Percentiles rank a stretch among this genome's conserved stretches.
Evolutionary conservation across 345 rosid species (phyloP).

Genomic region (Corchorus capsularis): DNA sequence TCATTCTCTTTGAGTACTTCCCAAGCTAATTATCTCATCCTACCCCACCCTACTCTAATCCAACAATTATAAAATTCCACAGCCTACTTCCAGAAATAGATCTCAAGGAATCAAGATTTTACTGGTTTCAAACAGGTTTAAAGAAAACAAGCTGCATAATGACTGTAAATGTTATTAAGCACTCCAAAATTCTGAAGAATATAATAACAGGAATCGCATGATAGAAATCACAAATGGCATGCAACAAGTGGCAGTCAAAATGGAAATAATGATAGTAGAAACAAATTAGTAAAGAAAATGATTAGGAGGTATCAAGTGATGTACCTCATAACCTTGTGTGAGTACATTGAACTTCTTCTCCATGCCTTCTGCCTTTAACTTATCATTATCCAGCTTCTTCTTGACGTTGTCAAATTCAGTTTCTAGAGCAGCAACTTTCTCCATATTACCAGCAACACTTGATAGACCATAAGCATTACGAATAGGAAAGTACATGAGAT

Average conservation of each 20-base stretch:
- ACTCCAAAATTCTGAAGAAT: neutral
- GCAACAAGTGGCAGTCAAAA: conserved; percentile 6
- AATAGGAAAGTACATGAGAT: conserved; percentile 95
- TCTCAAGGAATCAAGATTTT: conserved; percentile 2
- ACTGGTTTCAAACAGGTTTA: neutral
- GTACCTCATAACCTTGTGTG: conserved; percentile 97
- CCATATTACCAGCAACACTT: conserved; percentile 90
- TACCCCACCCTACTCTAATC: neutral
- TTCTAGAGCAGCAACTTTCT: conserved; percentile 86
- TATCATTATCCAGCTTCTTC: conserved; percentile 76
- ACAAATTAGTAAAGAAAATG: neutral
- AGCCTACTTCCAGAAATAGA: neutral
- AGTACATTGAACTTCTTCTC: conserved; percentile 79
- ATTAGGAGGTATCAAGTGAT: conserved; percentile 11
- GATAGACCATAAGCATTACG: conserved; percentile 85
- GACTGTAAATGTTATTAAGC: neutral
- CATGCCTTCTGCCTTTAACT: conserved; percentile 79
- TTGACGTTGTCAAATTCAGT: conserved; percentile 73
- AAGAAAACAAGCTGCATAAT: neutral
- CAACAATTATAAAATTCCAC: neutral
- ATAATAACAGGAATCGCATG: neutral
- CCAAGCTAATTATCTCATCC: neutral
- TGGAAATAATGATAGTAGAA: neutral
- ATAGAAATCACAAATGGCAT: neutral
- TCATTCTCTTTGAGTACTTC: neutral